Percentiles rank a stretch among this genome's conserved stretches.
Conservation (phyloP, 192 early-diverging fungal species). For the Chytriomyces sp. region DNA sequence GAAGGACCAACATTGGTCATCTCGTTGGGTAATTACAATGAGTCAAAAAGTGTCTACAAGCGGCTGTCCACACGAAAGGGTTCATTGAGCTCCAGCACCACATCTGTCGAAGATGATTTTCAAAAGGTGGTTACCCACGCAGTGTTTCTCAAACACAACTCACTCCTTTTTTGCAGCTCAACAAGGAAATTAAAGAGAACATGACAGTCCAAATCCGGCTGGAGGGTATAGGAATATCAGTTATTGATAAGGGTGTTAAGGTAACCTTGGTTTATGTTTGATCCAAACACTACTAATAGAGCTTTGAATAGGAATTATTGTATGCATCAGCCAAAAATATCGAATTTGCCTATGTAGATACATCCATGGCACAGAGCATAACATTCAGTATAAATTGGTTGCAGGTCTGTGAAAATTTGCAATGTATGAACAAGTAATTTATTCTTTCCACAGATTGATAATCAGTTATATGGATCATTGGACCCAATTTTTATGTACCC, state of each 20-base stretch:
- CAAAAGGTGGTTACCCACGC: not conserved
- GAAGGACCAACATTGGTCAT: conserved; percentile 48
- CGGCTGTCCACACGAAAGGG: not conserved
- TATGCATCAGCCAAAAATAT: conserved; percentile 81
- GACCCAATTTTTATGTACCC: conserved; percentile 96
- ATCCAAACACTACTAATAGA: not conserved
- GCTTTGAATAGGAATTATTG: conserved; percentile 67
- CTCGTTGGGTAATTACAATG: conserved; percentile 37
- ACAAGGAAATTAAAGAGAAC: conserved; percentile 41
- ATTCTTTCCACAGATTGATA: conserved; percentile 77
- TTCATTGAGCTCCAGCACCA: not conserved
- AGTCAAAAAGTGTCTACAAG: conserved; percentile 32
- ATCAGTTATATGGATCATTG: conserved; percentile 84
- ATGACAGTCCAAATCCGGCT: conserved; percentile 73
- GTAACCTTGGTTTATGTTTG: conserved; percentile 26
- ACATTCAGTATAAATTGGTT: conserved; percentile 86
- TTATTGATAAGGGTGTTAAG: conserved; percentile 76
- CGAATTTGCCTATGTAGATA: conserved; percentile 77
- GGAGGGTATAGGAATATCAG: conserved; percentile 88
- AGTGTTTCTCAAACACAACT: not conserved
- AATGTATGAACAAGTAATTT: conserved; percentile 13
- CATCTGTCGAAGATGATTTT: conserved; percentile 2
- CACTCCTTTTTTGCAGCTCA: conserved; percentile 28
- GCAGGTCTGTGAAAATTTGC: conserved; percentile 48
- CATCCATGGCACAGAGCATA: conserved; percentile 77